Evolutionary conservation across 768 basidiomycete genomes (phyloP).

Genomic region (Agaricus subrufescens): DNA sequence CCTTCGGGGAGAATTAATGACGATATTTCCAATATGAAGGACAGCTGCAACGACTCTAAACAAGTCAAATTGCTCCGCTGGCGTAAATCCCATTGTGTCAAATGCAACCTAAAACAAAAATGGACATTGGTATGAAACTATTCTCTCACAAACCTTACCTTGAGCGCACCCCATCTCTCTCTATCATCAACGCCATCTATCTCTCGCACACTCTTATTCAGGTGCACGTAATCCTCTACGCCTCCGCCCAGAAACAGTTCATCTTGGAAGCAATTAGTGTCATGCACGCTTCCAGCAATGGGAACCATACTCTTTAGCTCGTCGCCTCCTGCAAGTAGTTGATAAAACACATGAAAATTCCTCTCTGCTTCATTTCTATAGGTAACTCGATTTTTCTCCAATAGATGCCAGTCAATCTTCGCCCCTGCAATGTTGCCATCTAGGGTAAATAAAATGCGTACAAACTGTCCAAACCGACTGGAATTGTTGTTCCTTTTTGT

Average conservation of each 20-base stretch:
- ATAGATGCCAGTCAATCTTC: constrained; percentile 97
- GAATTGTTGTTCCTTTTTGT: constrained; percentile 99
- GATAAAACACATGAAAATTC: constrained; percentile 97
- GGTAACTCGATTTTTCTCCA: constrained; percentile 96
- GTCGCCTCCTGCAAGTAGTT: constrained; percentile 76
- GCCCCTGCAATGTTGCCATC: constrained; percentile 96
- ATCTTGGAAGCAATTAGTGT: constrained; percentile 35
- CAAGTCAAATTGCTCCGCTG: constrained; percentile 82
- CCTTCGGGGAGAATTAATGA: constrained; percentile 69
- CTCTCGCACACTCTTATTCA: constrained; percentile 84
- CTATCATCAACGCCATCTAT: constrained; percentile 93
- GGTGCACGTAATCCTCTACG: constrained; percentile 82
- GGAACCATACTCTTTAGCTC: constrained; percentile 56
- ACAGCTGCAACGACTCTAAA: constrained; percentile 94
- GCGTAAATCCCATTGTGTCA: constrained; percentile 83
- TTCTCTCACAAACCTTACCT: constrained; percentile 37
- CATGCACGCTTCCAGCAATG: neutral
- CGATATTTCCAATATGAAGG: constrained; percentile 93
- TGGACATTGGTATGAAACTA: constrained; percentile 5
- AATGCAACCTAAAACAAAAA: constrained; percentile 59
- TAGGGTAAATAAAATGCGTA: constrained; percentile 89
- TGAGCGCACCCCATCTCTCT: constrained; percentile 81
- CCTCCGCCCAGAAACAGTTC: constrained; percentile 68
- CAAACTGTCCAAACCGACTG: constrained; percentile 97
- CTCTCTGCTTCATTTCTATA: constrained; percentile 84